These are phyloP conservation scores for Fusarium transvaalense DNA, from an alignment of 2,329 filamentous ascomycete species.

Conservation along the genomic window DNA sequence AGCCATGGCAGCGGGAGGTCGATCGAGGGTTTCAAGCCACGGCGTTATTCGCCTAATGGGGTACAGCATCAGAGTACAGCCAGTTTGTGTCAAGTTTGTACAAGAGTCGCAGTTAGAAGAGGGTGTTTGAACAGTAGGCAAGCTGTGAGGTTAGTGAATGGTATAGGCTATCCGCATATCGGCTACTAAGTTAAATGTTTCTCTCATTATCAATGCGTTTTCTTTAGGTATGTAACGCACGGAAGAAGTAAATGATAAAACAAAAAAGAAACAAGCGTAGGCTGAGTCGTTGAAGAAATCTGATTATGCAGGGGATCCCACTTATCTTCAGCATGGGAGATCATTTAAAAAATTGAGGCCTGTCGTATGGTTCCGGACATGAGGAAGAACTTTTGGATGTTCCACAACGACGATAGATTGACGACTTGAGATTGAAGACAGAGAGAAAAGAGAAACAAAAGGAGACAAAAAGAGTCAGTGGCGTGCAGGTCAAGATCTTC, in stretches of 20 bases:
- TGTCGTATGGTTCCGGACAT: neutral
- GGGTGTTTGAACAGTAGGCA: neutral
- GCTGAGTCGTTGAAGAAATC: neutral
- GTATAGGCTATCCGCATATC: neutral
- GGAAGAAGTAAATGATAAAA: neutral
- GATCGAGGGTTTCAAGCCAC: slow-evolving; percentile 24
- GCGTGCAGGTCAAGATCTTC: neutral
- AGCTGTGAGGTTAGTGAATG: neutral
- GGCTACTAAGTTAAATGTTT: no score
- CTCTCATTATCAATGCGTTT: no score
- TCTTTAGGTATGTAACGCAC: no score
- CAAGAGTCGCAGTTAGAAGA: neutral
- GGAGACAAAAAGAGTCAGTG: neutral
- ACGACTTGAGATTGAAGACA: neutral
- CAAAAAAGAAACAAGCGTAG: neutral
- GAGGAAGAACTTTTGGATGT: slow-evolving; percentile 7
- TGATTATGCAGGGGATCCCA: slow-evolving; percentile 8
- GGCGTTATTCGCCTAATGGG: slow-evolving; percentile 13
- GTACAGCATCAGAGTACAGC: slow-evolving; percentile 20
- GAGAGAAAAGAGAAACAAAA: neutral
- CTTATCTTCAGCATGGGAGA: neutral
- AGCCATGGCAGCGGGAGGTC: slow-evolving; percentile 25
- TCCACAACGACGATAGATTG: neutral
- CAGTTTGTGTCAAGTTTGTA: slow-evolving; percentile 26
- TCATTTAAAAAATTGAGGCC: neutral